phyloP scores from a whole-genome alignment of 495 filamentous ascomycete genomes.

The Penicillium antarcticum region DNA sequence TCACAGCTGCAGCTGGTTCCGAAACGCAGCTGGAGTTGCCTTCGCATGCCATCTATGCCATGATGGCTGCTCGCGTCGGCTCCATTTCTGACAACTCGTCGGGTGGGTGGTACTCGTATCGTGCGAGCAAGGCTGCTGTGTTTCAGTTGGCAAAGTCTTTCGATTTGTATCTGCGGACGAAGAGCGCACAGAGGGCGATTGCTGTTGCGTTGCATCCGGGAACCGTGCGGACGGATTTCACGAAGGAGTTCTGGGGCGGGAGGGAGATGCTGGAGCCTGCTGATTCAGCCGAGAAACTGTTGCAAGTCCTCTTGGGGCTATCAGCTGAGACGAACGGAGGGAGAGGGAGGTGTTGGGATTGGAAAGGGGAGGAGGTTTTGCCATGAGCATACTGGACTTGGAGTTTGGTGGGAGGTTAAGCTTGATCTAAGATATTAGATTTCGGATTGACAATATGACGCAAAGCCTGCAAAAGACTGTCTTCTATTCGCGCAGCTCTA shows the following conservation, averaged over 20 bases:
- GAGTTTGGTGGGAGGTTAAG: too few species aligned
- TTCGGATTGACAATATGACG: too few species aligned
- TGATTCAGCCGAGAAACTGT: constrained; percentile 58
- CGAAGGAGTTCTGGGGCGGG: constrained; percentile 65
- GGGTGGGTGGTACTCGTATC: constrained; percentile 77
- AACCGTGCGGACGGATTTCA: constrained; percentile 74
- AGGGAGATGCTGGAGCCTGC: constrained; percentile 58
- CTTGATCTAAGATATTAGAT: too few species aligned
- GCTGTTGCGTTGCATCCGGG: constrained; percentile 76
- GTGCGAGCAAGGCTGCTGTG: constrained; percentile 68
- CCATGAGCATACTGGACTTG: constrained; percentile 40
- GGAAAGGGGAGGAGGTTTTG: constrained; percentile 65
- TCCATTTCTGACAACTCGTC: constrained; percentile 64
- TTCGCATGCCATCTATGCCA: constrained; percentile 58
- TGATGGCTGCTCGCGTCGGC: constrained; percentile 75
- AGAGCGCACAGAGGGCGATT: constrained; percentile 56
- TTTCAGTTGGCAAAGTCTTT: constrained; percentile 69
- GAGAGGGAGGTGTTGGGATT: constrained; percentile 74
- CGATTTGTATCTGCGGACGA: constrained; percentile 60
- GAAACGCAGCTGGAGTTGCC: constrained; percentile 20
- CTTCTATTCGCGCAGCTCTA: too few species aligned
- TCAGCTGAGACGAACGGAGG: constrained; percentile 33
- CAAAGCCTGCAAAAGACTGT: too few species aligned
- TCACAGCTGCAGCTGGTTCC: not conserved
- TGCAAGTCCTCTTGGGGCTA: constrained; percentile 49